Base-by-base conservation (phyloP, 768 basidiomycete genomes). In the Boletus tylopilopsis region DNA sequence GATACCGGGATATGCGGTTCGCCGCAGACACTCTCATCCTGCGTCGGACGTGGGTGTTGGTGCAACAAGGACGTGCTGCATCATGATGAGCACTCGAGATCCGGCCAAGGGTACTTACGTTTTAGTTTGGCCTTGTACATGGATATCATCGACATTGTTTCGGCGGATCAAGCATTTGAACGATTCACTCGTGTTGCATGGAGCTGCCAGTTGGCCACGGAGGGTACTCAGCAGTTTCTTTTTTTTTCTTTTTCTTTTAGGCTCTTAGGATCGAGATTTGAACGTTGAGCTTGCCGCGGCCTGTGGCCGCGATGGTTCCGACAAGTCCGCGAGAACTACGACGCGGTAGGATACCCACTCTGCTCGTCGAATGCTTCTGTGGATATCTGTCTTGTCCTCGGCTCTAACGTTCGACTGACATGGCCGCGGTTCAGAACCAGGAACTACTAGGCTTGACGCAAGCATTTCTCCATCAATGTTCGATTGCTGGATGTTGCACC, bases 121-220 rank as follows among this genome's bases (percentile, higher is more conserved):
- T 55, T 30, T 38, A 43, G 35, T 47, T n/a, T 38, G 47, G 49
- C 23, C 23, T 27, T 51, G 60, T 61, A 60, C 25, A 41, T 46
- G 42, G 48, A 58, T 57, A 51, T 53, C 53, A 55, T 53, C 42
- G 43, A 41, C 46, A 24, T 38, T 50, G 44, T 60, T 48, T 54
- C 35, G 62, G 59, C 41, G 47, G 54, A 57, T 42, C 47, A 41
- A 42, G 25, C 46, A 48, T 13, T 47, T 51, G 51, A 29, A 53
- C 49, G 49, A 51, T 60, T 36, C 47, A 53, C 27, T 59, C 53
- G 5, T 51, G 53, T 61, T 54, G 54, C 32, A 44, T 32, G 22
- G 10, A 29, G 15, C 33, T 16, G n/a, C 4, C 6, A n/a, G n/a
- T n/a, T n/a, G n/a, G n/a, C n/a, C n/a, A n/a, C n/a, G n/a, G n/a